Evolutionary conservation across 306 rosid genomes (phyloP), one percentile per base, ranked within the genome.

Genomic region (Sicyos edulis): DNA sequence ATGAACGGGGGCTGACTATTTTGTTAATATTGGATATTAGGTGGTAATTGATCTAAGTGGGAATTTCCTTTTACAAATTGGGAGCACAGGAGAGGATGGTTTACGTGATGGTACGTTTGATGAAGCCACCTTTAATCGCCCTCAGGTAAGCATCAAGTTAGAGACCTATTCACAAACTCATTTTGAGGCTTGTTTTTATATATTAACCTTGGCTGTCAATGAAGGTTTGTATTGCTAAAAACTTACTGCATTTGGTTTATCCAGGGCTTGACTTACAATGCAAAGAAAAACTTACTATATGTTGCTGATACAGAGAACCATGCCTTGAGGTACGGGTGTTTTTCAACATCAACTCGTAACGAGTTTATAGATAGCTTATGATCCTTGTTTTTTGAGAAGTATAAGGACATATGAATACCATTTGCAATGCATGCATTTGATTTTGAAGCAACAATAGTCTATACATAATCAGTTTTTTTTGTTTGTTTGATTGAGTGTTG

Each of bases 301-400:
- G 96, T 92, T 55, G 96, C 98, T 44, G 96, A 92, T 79, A 90
- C 98, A 14, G 96, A 90, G 83, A 92, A 92, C 79, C 98, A 92
- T 85, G 96, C 98, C 81, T 79, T 92, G 80, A 92, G 98, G 98
- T 92, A 85, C 19, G 21, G 49, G 42, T 76, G 62, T 72, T 70
- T 71, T 83, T 74, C 74, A 73, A 74, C 74, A 80, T 34, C 65
- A 29, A 53, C 22, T 32, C 55, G 3, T 72, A 17, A 50, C 5
- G 17, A 51, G 21, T 22, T 69, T 32, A 44, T 56, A 13, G 15
- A 56, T 56, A 57, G 4, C 54, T 42, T 12, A 61, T 72, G 21
- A 56, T 24, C 40, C 54, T 56, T 7, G 26, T 71, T 11, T 56
- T 58, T n/a, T n/a, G 55, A 29, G 21, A 29, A 54, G 24, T 54